These are phyloP conservation scores for Sclerotinia trifoliorum DNA, from an alignment of 2,329 filamentous ascomycete species.

Conservation along the genomic window DNA sequence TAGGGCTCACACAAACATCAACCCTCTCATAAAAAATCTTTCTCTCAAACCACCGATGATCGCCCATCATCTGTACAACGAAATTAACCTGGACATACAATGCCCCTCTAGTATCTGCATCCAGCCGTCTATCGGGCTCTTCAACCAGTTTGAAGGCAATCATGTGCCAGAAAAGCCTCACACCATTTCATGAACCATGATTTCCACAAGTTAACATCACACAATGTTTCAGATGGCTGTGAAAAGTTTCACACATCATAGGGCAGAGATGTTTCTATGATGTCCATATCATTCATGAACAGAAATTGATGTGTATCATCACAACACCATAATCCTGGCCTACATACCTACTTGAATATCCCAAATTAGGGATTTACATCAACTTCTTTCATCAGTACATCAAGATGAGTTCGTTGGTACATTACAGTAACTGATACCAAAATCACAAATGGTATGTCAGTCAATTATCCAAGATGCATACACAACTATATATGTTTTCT, in stretches of 20 bases:
- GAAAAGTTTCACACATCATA: conserved; percentile 4
- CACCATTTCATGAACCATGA: not conserved
- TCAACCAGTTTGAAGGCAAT: not conserved
- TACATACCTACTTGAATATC: no score
- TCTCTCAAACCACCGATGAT: conserved; percentile 8
- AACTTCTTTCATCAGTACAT: not conserved
- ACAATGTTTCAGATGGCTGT: not conserved
- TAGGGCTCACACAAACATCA: conserved; percentile 10
- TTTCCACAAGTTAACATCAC: not conserved
- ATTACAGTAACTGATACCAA: not conserved
- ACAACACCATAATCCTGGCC: no score
- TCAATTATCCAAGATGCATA: not conserved
- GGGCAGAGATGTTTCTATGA: not conserved
- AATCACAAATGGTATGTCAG: not conserved
- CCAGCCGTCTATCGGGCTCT: conserved; percentile 17
- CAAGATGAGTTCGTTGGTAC: not conserved
- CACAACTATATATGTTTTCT: not conserved
- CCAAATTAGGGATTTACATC: not conserved
- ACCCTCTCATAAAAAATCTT: not conserved
- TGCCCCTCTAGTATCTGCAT: not conserved
- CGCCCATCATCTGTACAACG: not conserved
- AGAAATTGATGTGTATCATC: not conserved
- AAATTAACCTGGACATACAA: not conserved
- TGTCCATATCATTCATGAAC: not conserved
- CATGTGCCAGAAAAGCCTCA: not conserved